Base-by-base conservation (phyloP, 2,329 filamentous ascomycete genomes). In the Penicillium sp. region DNA sequence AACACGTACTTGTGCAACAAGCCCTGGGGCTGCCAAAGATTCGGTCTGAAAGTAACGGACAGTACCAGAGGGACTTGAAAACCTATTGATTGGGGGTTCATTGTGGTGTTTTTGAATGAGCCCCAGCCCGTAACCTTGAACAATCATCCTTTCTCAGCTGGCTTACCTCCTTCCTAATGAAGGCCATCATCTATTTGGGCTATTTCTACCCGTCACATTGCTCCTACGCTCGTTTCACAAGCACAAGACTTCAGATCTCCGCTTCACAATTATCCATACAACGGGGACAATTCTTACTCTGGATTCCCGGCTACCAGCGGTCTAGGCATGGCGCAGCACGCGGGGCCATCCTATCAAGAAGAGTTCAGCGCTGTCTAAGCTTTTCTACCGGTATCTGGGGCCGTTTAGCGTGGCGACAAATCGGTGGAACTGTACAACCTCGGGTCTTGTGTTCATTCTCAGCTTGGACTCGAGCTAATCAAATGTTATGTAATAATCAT, bases 1-100 rank as follows among this genome's bases (percentile, higher is more conserved):
- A 59, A 65, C 63, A 68, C 66, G 51, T 62, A 53, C 5, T 36
- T 63, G 65, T 68, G 57, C 65, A 61, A 68, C 65, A 3, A 43
- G 52, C 56, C 4, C 43, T 31, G 2, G 50, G 44, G 52, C 35
- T 33, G 43, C 37, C 41, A 54, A 50, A 46, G 22, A 66, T 44
- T 58, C 49, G 57, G 57, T 55, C 58, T 59, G 50, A 56, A 59
- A 54, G 46, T 14, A 36, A 61, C 40, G 54, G 46, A 37, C 33
- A 18, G 43, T 46, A 27, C 31, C 43, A 5, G 19, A 18, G 6
- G 9, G 31, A 46, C 22, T 4, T n/a, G 16, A 24, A 22, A 22
- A 27, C 3, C 7, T 24, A 54, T 56, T 31, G 22, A 61, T 37
- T 47, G 47, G 43, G 33, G 27, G 35, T 37, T 35, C 13, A n/a